A percentile compares a stretch with the other conserved stretches of the same genome.
These are phyloP conservation scores for Fusarium setosum DNA, from an alignment of 2,329 filamentous ascomycete genomes.

Conservation along the genomic window DNA sequence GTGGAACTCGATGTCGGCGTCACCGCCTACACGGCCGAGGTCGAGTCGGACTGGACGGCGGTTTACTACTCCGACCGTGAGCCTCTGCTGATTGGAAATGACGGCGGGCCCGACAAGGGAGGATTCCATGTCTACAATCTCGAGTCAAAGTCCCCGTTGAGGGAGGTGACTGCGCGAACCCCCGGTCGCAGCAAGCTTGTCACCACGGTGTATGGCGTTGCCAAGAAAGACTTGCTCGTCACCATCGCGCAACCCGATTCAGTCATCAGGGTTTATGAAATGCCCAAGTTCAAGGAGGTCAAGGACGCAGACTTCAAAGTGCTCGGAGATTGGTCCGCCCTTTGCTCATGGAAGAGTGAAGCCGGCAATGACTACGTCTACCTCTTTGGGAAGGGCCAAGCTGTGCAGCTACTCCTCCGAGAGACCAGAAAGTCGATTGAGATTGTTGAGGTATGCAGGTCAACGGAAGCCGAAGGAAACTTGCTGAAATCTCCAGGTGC, in stretches of 20 bases:
- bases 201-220: constrained; percentile 51
- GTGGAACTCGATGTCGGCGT: constrained; percentile 44
- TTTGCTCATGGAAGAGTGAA: constrained; percentile 57
- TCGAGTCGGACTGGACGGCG: constrained; percentile 56
- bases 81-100: constrained; percentile 58
- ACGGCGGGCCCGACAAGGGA: constrained; percentile 55
- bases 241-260: constrained; percentile 58
- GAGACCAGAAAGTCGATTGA: constrained; percentile 43
- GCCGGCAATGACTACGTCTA: constrained; percentile 57
- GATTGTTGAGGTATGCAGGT: constrained; percentile 49
- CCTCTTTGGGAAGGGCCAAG: constrained; percentile 57
- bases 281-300: constrained; percentile 45
- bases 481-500: constrained; percentile 45
- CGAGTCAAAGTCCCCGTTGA: constrained; percentile 43
- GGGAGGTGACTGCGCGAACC: constrained; percentile 45
- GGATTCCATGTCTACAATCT: constrained; percentile 55
- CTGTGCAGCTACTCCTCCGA: constrained; percentile 52
- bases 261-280: constrained; percentile 53
- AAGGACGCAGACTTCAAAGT: constrained; percentile 47
- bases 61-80: constrained; percentile 50
- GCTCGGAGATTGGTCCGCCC: constrained; percentile 59
- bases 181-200: constrained; percentile 60
- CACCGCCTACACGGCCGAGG: constrained; percentile 47
- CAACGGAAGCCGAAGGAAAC: no score
- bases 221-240: constrained; percentile 50